Evolutionary conservation across 306 rosid species (phyloP).

Genomic region (Cucumis melo): DNA sequence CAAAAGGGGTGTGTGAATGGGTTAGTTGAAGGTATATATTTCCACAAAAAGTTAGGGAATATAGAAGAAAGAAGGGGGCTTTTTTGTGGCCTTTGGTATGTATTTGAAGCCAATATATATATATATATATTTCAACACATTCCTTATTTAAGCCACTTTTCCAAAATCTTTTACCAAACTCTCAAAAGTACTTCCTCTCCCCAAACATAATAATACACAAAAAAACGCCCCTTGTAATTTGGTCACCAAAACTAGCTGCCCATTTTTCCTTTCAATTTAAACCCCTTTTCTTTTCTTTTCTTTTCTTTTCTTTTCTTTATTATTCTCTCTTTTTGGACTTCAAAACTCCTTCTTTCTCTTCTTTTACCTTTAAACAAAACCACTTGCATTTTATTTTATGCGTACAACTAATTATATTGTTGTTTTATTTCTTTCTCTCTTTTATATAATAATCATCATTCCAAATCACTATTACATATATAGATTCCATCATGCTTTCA

Average conservation of each 20-base stretch:
- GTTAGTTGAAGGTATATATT: not conserved
- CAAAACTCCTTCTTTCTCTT: not conserved
- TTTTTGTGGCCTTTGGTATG: not conserved
- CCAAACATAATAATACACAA: not conserved
- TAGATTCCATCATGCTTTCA: not conserved
- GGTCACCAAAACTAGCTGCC: not conserved
- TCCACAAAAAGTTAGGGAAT: not conserved
- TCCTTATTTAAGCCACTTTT: not conserved
- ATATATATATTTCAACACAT: not conserved
- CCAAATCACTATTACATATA: not conserved
- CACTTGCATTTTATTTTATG: not conserved
- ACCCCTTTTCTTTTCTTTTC: too few relatives aligned
- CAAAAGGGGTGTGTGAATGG: too few relatives aligned
- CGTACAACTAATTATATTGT: not conserved
- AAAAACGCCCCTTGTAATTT: conserved; percentile 1
- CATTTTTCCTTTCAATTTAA: not conserved
- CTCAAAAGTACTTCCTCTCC: too few relatives aligned
- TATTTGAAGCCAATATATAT: not conserved
- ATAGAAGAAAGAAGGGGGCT: not conserved
- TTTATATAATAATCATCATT: not conserved
- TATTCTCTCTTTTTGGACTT: not conserved
- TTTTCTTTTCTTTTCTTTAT: too few relatives aligned
- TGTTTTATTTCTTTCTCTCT: not conserved
- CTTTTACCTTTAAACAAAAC: not conserved
- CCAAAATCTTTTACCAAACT: not conserved